Base-by-base conservation (phyloP, 768 basidiomycete genomes). In the Suillus hirtellus region DNA sequence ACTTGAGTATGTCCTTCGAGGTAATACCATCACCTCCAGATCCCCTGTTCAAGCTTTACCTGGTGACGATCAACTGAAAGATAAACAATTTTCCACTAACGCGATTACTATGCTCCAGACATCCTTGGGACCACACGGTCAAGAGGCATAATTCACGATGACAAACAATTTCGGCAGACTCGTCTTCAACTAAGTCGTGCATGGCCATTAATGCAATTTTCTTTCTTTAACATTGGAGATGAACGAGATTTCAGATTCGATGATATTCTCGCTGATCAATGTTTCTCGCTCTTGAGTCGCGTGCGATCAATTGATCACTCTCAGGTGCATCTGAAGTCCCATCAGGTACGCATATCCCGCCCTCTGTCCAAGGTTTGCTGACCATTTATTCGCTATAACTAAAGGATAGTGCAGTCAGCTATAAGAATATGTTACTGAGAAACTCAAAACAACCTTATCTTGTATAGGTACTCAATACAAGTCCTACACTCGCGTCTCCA, bases 21-120 rank as follows among this genome's bases (percentile, higher is more conserved):
- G 17, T 73, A 38, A 73, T 73, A 11, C n/a, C 47, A 17, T 73
- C 72, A 11, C 35, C 63, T 1, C 73, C 68, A 8, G 72, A 73
- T 35, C 71, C 65, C 0, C 34, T 73, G 27, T 75, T 67, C 63
- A 71, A 59, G 69, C 59, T n/a, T 67, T 35, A 73, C 67, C 69
- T 53, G 19, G 52, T 53, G 34, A 34, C 2, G 34, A 19, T 11
- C 52, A 53, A n/a, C 19, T n/a, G 52, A 53, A 53, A 35, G 10
- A 6, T 34, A 6, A 10, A 64, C 72, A 49, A 59, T 65, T 24
- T 62, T 17, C 27, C 40, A 62, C 42, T 43, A 4, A 40, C 1
- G 46, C 37, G 4, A 24, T 37, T 37, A 6, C 0, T 31, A 11
- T 7, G 17, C 6, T 35, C 46, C 27, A 38, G 47, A 15, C 37